Percentiles rank a stretch among this genome's conserved stretches.
These are phyloP conservation scores for Pestalotiopsis sp. DNA, from an alignment of 2,329 filamentous ascomycete genomes.

Conservation along the genomic window DNA sequence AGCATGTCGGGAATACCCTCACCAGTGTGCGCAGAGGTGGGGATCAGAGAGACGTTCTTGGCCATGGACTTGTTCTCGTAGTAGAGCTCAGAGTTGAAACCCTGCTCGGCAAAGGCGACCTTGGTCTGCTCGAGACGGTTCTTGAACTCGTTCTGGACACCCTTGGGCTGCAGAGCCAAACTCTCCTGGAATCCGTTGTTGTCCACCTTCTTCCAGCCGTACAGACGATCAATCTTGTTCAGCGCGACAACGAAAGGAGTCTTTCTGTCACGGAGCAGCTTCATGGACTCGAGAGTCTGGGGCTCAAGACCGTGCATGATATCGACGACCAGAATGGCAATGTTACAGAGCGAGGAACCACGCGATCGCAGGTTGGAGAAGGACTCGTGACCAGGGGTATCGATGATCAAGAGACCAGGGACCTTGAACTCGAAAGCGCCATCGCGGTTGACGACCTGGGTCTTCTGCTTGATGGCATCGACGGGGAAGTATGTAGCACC, in stretches of 20 bases:
- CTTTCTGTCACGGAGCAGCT: conserved; percentile 85
- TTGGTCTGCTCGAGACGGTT: conserved; percentile 91
- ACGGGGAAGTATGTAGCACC: conserved; percentile 99
- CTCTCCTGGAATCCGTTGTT: conserved; percentile 98
- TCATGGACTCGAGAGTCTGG: conserved; percentile 97
- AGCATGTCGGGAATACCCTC: conserved; percentile 99
- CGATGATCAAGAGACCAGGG: conserved; percentile 92
- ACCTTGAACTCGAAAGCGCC: conserved; percentile 95
- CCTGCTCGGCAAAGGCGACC: conserved; percentile 91
- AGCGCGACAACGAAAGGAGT: conserved; percentile 98
- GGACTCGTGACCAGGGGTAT: conserved; percentile 99
- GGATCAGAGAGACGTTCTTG: conserved; percentile 90
- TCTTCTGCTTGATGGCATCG: conserved; percentile 91
- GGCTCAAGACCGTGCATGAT: conserved; percentile 99
- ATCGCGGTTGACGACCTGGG: conserved; percentile 88
- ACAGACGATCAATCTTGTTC: conserved; percentile 99
- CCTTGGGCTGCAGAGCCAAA: conserved; percentile 85
- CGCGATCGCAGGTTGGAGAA: conserved; percentile 97
- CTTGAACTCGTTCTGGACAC: conserved; percentile 91
- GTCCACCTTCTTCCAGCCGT: conserved; percentile 97
- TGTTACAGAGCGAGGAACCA: conserved; percentile 98
- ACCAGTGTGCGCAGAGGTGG: conserved; percentile 97
- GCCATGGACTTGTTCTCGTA: conserved; percentile 99
- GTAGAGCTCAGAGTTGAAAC: conserved; percentile 96
- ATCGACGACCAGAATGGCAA: conserved; percentile 97